Evolutionary conservation across 2,329 filamentous ascomycete species (phyloP), one percentile per base, ranked within the genome.

Genomic region (Botrytis galanthina): DNA sequence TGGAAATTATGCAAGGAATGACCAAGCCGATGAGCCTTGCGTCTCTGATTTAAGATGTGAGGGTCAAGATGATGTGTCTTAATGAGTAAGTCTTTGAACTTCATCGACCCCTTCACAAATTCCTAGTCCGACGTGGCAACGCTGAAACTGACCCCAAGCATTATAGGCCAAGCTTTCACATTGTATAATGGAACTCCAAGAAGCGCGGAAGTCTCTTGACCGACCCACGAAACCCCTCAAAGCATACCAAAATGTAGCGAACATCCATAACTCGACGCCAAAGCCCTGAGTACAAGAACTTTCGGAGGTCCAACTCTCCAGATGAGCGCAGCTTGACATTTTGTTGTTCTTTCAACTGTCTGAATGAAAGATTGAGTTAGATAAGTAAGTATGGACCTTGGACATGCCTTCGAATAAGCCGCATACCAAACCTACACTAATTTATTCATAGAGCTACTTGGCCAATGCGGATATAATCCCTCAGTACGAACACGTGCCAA

Each of bases 381-480:
- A 42, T 16, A 42, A 42, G 12, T 42, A 42, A 42, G 39, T 12
- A 42, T 42, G 12, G 39, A 42, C 39, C 14, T 16, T 42, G 39
- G 39, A 16, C 39, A 42, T 42, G 39, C 12, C 39, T 16, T 42
- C 2, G 39, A 42, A 42, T 42, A 42, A 4, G 39, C 2, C 1
- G 39, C 12, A 16, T 16, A 39, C 10, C 39, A 39, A 39, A 14
- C 2, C 39, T 9, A 80, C 42, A 20, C 26, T 57, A 54, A 54
- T 37, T 74, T 12, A 39, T 76, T 70, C 73, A 35, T 71, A 22
- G 78, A 97, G 94, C 84, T 98, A 97, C 84, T 95, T 97, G 80
- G 86, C 91, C 73, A 92, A 93, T 74, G 85, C 94, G 74, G 91
- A 94, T 78, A 89, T 92, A 66, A 87, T 95, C 75, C 94, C 93